Percentiles rank a stretch among this genome's conserved stretches.
These are phyloP conservation scores for Escovopsis weberi DNA, from an alignment of 2,329 filamentous ascomycete genomes.

Conservation along the genomic window DNA sequence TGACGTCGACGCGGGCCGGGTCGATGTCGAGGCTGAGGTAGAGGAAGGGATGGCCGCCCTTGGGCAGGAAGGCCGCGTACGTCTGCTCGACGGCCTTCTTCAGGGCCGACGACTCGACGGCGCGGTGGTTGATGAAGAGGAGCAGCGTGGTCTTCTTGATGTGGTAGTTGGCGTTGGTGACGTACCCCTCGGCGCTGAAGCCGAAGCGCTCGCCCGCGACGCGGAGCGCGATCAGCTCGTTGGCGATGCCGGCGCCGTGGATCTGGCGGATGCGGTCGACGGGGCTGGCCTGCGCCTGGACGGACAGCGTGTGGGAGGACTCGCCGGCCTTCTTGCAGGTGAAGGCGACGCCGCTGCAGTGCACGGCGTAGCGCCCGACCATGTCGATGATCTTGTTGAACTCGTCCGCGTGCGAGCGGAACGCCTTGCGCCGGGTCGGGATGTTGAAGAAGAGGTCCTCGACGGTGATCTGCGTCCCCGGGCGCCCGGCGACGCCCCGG, in stretches of 20 bases:
- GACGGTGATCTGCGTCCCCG: conserved; percentile 88
- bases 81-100: conserved; percentile 86
- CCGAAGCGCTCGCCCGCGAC: conserved; percentile 64
- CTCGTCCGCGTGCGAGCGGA: conserved; percentile 83
- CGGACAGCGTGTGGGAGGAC: conserved; percentile 64
- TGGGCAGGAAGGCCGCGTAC: conserved; percentile 76
- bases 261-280: conserved; percentile 83
- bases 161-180: conserved; percentile 89
- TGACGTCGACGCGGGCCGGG: conserved; percentile 84
- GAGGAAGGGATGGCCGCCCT: conserved; percentile 84
- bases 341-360: conserved; percentile 83
- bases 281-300: conserved; percentile 56
- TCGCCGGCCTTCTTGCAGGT: conserved; percentile 96
- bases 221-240: conserved; percentile 69
- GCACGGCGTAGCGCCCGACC: conserved; percentile 83
- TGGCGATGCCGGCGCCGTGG: conserved; percentile 70
- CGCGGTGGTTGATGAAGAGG: conserved; percentile 91
- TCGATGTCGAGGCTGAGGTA: conserved; percentile 91
- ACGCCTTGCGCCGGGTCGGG: conserved; percentile 73
- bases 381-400: conserved; percentile 97
- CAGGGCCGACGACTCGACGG: conserved; percentile 77
- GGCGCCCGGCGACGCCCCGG: conserved; percentile 72
- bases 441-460: conserved; percentile 97
- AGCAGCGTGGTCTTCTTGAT: conserved; percentile 79
- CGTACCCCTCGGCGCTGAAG: conserved; percentile 67